Evolutionary conservation across 2,329 filamentous ascomycete genomes (phyloP), one percentile per base, ranked within the genome.

Genomic region (Cordyceps javanica): DNA sequence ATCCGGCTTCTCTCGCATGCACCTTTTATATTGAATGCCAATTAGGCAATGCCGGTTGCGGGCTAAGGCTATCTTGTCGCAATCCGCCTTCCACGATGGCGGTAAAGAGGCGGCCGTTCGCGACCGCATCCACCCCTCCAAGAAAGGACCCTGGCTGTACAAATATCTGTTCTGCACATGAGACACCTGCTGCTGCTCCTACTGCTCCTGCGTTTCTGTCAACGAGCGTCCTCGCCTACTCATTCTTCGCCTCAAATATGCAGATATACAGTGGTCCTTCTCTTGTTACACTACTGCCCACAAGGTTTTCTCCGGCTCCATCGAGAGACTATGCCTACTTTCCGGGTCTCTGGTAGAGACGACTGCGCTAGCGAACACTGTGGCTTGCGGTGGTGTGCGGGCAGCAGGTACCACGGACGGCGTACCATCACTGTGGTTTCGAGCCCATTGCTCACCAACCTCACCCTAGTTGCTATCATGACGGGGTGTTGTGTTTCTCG

Each of bases 281-380:
- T 30, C 28, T 28, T 28, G 21, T 34, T 8, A 26, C 36, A 41
- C 38, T 21, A 8, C 30, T 16, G 25, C 21, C 10, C 28, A 28
- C 23, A 32, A 45, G 21, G 16, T 28, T 8, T 14, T n/a, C 11
- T 32, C 21, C 25, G 8, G 30, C 46, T n/a, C 16, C 30, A 23
- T 23, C 34, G 39, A 45, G 28, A 38, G 41, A 38, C 41, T 32
- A 48, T 48, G 11, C 44, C 44, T 55, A 19, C 34, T 48, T 55
- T 48, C 42, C 44, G 25, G 44, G 16, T 32, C 25, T 21, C 34
- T 49, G 53, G 53, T 42, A 55, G 53, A 49, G 44, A 55, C 34
- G 30, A 49, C 53, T 49, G 34, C 42, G 34, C 53, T 48, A 55
- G 28, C 14, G 16, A 30, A 45, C 9, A 46, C 7, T 26, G 16